Base-by-base conservation (phyloP, 371 early-diverging fungal genomes). In the Actinomortierella wolfii region DNA sequence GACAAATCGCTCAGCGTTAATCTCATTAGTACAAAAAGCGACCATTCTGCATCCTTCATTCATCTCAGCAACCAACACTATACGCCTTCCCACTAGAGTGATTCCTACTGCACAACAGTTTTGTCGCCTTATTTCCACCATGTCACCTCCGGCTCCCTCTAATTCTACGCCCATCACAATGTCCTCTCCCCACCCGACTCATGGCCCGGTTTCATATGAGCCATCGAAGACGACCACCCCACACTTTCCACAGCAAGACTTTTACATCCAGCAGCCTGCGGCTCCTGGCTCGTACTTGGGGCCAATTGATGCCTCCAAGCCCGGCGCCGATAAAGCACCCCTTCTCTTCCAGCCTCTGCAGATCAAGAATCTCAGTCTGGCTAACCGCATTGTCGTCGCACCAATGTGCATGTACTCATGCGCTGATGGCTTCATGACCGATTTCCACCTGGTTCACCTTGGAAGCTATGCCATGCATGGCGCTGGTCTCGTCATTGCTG, bases 301-400 rank as follows among this genome's bases (percentile, higher is more conserved):
- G 1, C 52, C 51, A 25, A 56, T 56, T 17, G n/a, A 57, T 28
- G 54, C 53, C 5, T 21, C 64, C 4, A 24, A 44, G 14, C 29
- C 56, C 20, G 43, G 42, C 21, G 44, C 64, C 11, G 62, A 58
- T 42, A 54, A 67, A 51, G 28, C 57, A 18, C 76, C 71, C 2
- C 26, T 66, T 18, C 77, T 92, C 3, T 94, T 93, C 71, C 78
- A 80, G 46, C 92, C 94, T 3, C 68, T 88, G 29, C 81, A 61
- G 8, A 54, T 92, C 49, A 84, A 88, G 55, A 76, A 76, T 20
- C 61, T 85, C 44, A 80, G 80, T 0, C 73, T 91, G 44, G 84
- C 87, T 61, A 95, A 94, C 78, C 79, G 95, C 17, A 67, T 93
- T 13, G 81, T 82, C 5, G 90, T 94, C 15, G 82, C 91, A 9